These are phyloP conservation scores for Phytophthora fragariaefolia DNA, from an alignment of 352 stramenopile genomes.

Conservation along the genomic window DNA sequence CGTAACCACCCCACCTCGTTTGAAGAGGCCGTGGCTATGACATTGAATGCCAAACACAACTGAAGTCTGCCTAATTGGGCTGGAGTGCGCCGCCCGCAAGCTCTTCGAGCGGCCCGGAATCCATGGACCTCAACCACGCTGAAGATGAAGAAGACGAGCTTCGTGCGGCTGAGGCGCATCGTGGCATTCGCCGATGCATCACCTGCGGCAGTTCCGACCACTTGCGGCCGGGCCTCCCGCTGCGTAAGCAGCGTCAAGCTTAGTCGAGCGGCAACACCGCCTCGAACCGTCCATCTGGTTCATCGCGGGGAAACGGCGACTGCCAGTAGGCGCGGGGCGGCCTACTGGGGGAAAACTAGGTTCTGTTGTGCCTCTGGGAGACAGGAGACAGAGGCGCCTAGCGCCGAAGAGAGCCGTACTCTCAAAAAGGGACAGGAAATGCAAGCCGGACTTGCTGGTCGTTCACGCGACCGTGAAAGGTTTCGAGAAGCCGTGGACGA, in stretches of 20 bases:
- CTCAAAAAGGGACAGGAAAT: constrained; percentile 2
- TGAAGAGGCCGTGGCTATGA: constrained; percentile 3
- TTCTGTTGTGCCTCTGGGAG: neutral
- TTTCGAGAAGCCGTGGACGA: constrained; percentile 11
- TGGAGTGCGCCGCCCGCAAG: neutral
- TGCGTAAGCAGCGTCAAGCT: neutral
- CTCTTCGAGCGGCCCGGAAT: neutral
- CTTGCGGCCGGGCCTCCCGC: neutral
- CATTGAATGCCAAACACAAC: neutral
- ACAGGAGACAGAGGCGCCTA: neutral
- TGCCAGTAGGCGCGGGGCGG: constrained; percentile 4
- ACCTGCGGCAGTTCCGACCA: neutral
- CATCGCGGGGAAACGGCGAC: neutral
- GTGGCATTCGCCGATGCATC: neutral
- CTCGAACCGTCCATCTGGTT: neutral
- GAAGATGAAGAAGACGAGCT: constrained; percentile 19
- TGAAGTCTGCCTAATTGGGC: neutral
- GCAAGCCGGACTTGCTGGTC: constrained; percentile 17
- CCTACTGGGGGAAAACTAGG: neutral
- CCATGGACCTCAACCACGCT: constrained; percentile 14
- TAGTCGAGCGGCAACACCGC: neutral
- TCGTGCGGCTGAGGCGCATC: neutral
- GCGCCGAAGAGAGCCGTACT: constrained; percentile 3
- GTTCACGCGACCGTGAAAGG: constrained; percentile 7
- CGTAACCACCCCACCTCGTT: neutral